phyloP scores from a whole-genome alignment of 805 yeast genomes.

The Nakazawaea ishiwadae region DNA sequence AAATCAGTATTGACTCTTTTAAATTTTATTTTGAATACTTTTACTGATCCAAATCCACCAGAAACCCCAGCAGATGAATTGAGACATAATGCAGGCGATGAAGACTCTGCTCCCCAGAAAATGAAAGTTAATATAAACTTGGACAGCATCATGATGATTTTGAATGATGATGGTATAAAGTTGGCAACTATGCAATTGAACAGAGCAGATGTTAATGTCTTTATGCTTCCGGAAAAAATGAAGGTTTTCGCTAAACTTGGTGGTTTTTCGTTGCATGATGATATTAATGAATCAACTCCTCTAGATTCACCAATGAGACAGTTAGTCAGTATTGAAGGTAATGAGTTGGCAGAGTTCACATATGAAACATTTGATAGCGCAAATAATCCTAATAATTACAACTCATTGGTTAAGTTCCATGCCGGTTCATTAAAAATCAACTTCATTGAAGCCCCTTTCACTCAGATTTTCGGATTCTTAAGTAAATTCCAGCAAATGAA shows the following conservation, averaged over 20 bases:
- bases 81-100: slow-evolving; percentile 59
- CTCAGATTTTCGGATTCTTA: slow-evolving; percentile 60
- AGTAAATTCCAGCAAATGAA: slow-evolving; percentile 82
- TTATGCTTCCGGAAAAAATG: slow-evolving; percentile 72
- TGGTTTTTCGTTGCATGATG: slow-evolving; percentile 73
- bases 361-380: slow-evolving; percentile 76
- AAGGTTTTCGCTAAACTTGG: slow-evolving; percentile 71
- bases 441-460: slow-evolving; percentile 77
- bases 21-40: slow-evolving; percentile 80
- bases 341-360: slow-evolving; percentile 67
- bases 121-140: slow-evolving; percentile 65
- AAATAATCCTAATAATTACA: slow-evolving; percentile 44
- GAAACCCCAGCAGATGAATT: slow-evolving; percentile 66
- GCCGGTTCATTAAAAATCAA: slow-evolving; percentile 75
- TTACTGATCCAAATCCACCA: slow-evolving; percentile 74
- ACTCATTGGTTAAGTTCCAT: slow-evolving; percentile 53
- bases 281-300: slow-evolving; percentile 59
- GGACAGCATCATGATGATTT: slow-evolving; percentile 66
- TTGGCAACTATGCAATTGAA: slow-evolving; percentile 76
- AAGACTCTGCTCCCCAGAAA: slow-evolving; percentile 63
- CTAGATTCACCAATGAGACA: slow-evolving; percentile 56
- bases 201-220: slow-evolving; percentile 63
- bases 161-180: slow-evolving; percentile 80
- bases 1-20: slow-evolving; percentile 72
- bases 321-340: slow-evolving; percentile 76